Percentiles rank a stretch among this genome's conserved stretches.
These are phyloP conservation scores for Stromatinia cepivora DNA, from an alignment of 2,329 filamentous ascomycete species.

Conservation along the genomic window DNA sequence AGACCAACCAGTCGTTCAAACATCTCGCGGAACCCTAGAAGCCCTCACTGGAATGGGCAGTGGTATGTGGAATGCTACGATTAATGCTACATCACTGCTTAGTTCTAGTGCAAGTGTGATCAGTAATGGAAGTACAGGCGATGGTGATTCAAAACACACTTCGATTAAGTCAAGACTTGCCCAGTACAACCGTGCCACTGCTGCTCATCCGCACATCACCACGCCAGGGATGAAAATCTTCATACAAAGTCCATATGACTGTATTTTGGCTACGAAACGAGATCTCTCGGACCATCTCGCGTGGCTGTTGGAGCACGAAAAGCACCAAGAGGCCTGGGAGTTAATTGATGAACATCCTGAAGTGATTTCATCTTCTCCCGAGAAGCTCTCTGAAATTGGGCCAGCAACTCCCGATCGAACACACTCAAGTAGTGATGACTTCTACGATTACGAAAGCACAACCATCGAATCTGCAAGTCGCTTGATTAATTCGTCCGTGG, in stretches of 20 bases:
- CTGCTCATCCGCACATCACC: constrained; percentile 37
- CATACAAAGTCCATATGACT: constrained; percentile 95
- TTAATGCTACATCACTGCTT: constrained; percentile 84
- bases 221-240: constrained; percentile 75
- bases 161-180: constrained; percentile 43
- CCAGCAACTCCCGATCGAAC: constrained; percentile 45
- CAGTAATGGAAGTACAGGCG: constrained; percentile 59
- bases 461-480: constrained; percentile 61
- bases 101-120: constrained; percentile 79
- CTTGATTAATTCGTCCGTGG: constrained; percentile 63
- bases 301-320: constrained; percentile 81
- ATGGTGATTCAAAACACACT: constrained; percentile 54
- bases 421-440: constrained; percentile 53
- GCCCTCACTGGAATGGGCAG: constrained; percentile 69
- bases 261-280: constrained; percentile 85
- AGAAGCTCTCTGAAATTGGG: constrained; percentile 45
- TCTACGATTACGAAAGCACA: constrained; percentile 72
- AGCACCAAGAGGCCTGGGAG: constrained; percentile 85
- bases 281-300: constrained; percentile 81
- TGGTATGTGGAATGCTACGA: constrained; percentile 87
- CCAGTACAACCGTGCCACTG: constrained; percentile 44
- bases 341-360: constrained; percentile 87
- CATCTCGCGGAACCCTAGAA: constrained; percentile 73
- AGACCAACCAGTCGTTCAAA: constrained; percentile 58
- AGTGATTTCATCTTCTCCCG: constrained; percentile 50